Base-by-base conservation (phyloP, 2,329 filamentous ascomycete genomes). In the Lojkania enalia region DNA sequence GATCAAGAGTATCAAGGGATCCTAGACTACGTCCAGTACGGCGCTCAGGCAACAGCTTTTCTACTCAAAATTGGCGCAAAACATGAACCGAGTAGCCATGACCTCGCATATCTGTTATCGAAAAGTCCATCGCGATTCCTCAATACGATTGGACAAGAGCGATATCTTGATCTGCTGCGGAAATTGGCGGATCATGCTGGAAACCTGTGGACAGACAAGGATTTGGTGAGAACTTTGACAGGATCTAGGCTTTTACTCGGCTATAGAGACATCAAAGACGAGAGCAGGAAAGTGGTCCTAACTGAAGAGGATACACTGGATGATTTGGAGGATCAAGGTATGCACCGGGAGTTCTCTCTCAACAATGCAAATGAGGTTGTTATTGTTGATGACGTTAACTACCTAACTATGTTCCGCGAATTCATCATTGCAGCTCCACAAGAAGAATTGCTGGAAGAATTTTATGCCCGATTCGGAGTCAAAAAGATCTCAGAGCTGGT, bases 21-120 rank as follows among this genome's bases (percentile, higher is more conserved):
- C 21, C 96, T 99, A 55, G 90, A 97, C 64, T 99, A 96, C 69
- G 91, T 97, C 12, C 88, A 97, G 65, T 99, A 96, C 72, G 90
- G 92, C 0, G 74, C 79, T 23, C 85, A 92, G 63, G 92, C 89
- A 2, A 97, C 97, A 60, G 77, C 87, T 0, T 99, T 99, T 61
- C 74, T 99, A 14, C 82, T 90, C 57, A 88, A 88, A 51, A 89
- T 91, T 53, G 94, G 94, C 7, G 92, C 90, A 2, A 96, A 95
- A 70, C 85, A 83, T 51, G 92, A 99, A 68, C 94, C 94, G 3
- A 95, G 87, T 2, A 94, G 88, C 58, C 68, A 82, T 2, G 94
- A 99, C 67, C 82, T 99, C 55, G 92, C 91, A 3, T 79, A 82
- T 29, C 83, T 95, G 69, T 80, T 94, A n/a, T 88, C 90, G 41